Conservation (phyloP, 2,329 filamentous ascomycete species). For the Colletotrichum ledebouriae region DNA sequence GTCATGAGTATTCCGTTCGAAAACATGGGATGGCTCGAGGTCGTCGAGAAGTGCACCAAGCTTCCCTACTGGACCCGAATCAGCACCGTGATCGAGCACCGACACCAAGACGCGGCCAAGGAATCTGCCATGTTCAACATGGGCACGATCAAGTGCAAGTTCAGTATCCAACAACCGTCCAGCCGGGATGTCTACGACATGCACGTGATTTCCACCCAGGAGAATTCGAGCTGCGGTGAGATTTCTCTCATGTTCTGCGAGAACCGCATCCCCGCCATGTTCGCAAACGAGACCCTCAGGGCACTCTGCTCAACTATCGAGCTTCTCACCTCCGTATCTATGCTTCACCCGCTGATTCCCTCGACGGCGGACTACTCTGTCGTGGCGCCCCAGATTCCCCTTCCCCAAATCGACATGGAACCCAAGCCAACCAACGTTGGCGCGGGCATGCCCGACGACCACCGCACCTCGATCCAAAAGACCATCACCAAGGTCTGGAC, state of each 20-base stretch:
- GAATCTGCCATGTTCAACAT: conserved; percentile 59
- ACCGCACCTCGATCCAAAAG: conserved; percentile 56
- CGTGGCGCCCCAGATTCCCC: conserved; percentile 57
- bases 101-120: conserved; percentile 56
- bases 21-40: conserved; percentile 63
- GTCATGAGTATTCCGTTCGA: conserved; percentile 63
- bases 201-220: conserved; percentile 58
- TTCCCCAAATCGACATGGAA: conserved; percentile 49
- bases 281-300: conserved; percentile 60
- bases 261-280: conserved; percentile 55
- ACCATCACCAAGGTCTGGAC: conserved; percentile 61
- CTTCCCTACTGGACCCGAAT: conserved; percentile 68
- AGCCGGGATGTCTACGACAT: conserved; percentile 60
- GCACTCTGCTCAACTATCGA: conserved; percentile 61
- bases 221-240: conserved; percentile 53
- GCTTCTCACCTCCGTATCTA: conserved; percentile 60
- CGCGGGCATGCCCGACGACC: conserved; percentile 54
- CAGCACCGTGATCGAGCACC: conserved; percentile 68
- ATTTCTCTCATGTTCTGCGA: conserved; percentile 62
- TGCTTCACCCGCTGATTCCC: conserved; percentile 61
- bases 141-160: conserved; percentile 60
- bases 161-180: conserved; percentile 56
- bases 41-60: conserved; percentile 66
- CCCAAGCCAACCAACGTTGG: conserved; percentile 44
- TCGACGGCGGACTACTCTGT: conserved; percentile 57